Evolutionary conservation across 148 eudicot species (phyloP).

Genomic region (Mesembryanthemum crystallinum): DNA sequence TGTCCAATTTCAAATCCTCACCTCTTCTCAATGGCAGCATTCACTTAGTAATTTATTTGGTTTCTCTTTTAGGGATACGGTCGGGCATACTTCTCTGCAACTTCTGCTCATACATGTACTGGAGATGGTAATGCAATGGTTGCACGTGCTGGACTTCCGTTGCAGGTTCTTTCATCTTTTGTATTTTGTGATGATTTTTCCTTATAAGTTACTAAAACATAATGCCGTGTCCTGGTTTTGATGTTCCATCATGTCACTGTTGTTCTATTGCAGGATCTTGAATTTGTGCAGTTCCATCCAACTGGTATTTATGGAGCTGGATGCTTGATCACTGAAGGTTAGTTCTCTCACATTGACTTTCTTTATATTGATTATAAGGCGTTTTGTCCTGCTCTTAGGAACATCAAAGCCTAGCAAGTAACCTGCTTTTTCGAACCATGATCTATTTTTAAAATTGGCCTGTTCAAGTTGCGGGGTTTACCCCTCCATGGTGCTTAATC

Average conservation of each 20-base stretch:
- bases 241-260: neutral
- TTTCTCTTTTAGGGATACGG: constrained; percentile 77
- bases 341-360: constrained; percentile 8
- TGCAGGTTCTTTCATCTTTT: constrained; percentile 47
- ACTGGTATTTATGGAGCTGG: constrained; percentile 99
- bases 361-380: neutral
- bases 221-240: neutral
- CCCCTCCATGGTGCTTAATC: neutral
- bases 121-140: constrained; percentile 99
- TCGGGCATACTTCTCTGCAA: constrained; percentile 93
- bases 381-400: neutral
- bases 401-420: neutral
- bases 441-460: neutral
- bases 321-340: constrained; percentile 95
- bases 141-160: constrained; percentile 95
- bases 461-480: neutral
- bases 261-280: constrained; percentile 70
- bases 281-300: constrained; percentile 98
- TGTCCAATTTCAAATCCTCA: neutral
- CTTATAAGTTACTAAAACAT: neutral
- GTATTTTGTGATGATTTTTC: neutral
- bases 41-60: neutral
- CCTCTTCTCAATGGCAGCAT: neutral
- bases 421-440: neutral
- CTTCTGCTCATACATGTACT: constrained; percentile 97